Conservation (phyloP, 495 filamentous ascomycete genomes). For the Hypoxylon fuscum region DNA sequence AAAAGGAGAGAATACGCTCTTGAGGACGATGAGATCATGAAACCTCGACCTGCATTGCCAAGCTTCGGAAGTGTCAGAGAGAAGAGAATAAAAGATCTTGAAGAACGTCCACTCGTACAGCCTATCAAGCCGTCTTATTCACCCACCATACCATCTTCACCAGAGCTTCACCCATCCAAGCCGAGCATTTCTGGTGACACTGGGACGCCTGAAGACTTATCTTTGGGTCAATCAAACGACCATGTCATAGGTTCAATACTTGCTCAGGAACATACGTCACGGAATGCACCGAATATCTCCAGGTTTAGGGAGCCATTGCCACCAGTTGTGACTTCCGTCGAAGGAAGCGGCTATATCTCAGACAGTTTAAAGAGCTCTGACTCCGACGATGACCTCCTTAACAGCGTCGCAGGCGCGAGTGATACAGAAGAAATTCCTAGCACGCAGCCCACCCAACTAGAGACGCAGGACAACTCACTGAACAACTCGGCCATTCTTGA, state of each 20-base stretch:
- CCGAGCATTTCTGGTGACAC: conserved; percentile 27
- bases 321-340: conserved; percentile 71
- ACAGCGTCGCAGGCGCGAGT: conserved; percentile 21
- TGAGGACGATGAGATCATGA: conserved; percentile 74
- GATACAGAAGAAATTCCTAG: conserved; percentile 39
- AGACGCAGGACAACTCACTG: conserved; percentile 14
- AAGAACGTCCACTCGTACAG: conserved; percentile 62
- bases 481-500: conserved; percentile 14
- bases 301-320: conserved; percentile 67
- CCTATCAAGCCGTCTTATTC: conserved; percentile 51
- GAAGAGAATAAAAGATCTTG: conserved; percentile 51
- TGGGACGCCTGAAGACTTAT: conserved; percentile 38
- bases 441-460: conserved; percentile 29
- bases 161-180: conserved; percentile 35
- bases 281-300: conserved; percentile 56
- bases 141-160: conserved; percentile 27
- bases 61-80: conserved; percentile 84
- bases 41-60: conserved; percentile 78
- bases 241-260: conserved; percentile 69
- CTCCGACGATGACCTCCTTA: conserved; percentile 36
- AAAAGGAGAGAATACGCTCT: conserved; percentile 55
- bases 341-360: conserved; percentile 65
- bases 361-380: conserved; percentile 50
- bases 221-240: conserved; percentile 66
- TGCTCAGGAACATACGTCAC: conserved; percentile 58